These are phyloP conservation scores for Aspergillus conjunctus DNA, from an alignment of 495 filamentous ascomycete species.

Conservation along the genomic window DNA sequence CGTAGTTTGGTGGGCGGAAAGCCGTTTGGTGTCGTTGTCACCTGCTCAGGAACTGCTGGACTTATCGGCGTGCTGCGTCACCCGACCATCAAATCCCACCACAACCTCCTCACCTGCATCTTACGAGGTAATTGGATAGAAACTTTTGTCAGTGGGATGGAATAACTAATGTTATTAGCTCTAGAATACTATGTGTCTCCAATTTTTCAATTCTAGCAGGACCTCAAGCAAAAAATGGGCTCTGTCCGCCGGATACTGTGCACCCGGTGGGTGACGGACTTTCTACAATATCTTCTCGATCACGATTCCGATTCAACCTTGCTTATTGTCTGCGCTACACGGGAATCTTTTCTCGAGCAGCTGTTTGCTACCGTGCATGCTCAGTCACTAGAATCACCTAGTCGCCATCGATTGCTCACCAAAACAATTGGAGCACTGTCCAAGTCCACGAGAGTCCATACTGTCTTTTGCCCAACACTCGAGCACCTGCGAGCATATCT, in stretches of 20 bases:
- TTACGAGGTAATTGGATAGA: background rate
- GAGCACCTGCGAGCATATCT: slow-evolving; percentile 78
- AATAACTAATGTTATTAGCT: background rate
- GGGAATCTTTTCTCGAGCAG: slow-evolving; percentile 61
- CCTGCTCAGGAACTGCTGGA: background rate
- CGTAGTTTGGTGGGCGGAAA: background rate
- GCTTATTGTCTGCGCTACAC: slow-evolving; percentile 70
- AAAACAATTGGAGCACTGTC: slow-evolving; percentile 71
- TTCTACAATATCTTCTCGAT: slow-evolving; percentile 65
- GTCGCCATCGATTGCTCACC: slow-evolving; percentile 49
- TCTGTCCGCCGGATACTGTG: slow-evolving; percentile 29
- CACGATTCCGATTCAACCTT: slow-evolving; percentile 56
- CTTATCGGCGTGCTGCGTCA: slow-evolving; percentile 9
- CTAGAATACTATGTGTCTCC: background rate
- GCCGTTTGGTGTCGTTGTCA: too few relatives aligned
- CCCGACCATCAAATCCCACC: slow-evolving; percentile 1
- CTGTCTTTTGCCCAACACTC: slow-evolving; percentile 73
- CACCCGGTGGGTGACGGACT: slow-evolving; percentile 46
- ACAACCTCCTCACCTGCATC: background rate
- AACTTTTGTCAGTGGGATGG: background rate
- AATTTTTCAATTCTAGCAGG: background rate
- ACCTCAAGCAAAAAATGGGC: slow-evolving; percentile 20
- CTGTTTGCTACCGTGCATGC: slow-evolving; percentile 36
- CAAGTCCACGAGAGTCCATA: slow-evolving; percentile 63
- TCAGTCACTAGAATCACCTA: slow-evolving; percentile 22